Percentiles rank a stretch among this genome's conserved stretches.
Evolutionary conservation across 2,329 filamentous ascomycete species (phyloP).

Genomic region (Harringtonia aguacate): DNA sequence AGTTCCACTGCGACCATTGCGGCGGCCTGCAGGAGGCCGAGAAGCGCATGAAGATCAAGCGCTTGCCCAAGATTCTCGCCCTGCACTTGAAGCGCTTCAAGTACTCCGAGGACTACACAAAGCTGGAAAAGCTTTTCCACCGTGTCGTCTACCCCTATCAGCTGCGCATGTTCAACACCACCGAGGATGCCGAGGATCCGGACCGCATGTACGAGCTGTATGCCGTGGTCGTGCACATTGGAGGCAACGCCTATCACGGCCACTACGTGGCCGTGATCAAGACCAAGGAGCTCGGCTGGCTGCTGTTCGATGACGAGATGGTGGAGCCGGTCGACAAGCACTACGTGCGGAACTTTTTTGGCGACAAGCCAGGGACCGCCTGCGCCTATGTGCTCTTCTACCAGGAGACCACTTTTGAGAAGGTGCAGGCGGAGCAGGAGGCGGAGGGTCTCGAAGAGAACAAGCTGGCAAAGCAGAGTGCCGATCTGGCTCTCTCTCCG

Average conservation of each 20-base stretch:
- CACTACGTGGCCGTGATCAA: constrained; percentile 98
- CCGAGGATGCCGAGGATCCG: constrained; percentile 85
- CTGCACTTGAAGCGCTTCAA: constrained; percentile 96
- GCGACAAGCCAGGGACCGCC: constrained; percentile 79
- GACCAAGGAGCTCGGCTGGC: constrained; percentile 89
- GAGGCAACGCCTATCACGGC: constrained; percentile 90
- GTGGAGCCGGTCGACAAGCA: constrained; percentile 96
- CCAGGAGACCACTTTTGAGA: constrained; percentile 71
- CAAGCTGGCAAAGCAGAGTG: constrained; percentile 42
- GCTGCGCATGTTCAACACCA: constrained; percentile 93
- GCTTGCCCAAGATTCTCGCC: constrained; percentile 80
- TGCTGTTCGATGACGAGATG: constrained; percentile 96
- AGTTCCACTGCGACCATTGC: constrained; percentile 97
- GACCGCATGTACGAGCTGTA: constrained; percentile 95
- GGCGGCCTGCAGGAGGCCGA: constrained; percentile 95
- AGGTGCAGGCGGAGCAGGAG: constrained; percentile 67
- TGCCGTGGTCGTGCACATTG: constrained; percentile 94
- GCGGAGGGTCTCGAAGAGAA: constrained; percentile 61
- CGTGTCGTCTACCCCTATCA: constrained; percentile 96
- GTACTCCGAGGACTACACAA: constrained; percentile 90
- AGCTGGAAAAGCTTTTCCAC: constrained; percentile 92
- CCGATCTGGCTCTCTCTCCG: constrained; percentile 35
- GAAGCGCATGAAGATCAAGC: constrained; percentile 98
- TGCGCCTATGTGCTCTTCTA: constrained; percentile 98
- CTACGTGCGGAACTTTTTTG: constrained; percentile 95